These are phyloP conservation scores for Coprinopsis marcescibilis DNA, from an alignment of 768 basidiomycete genomes.

Conservation along the genomic window DNA sequence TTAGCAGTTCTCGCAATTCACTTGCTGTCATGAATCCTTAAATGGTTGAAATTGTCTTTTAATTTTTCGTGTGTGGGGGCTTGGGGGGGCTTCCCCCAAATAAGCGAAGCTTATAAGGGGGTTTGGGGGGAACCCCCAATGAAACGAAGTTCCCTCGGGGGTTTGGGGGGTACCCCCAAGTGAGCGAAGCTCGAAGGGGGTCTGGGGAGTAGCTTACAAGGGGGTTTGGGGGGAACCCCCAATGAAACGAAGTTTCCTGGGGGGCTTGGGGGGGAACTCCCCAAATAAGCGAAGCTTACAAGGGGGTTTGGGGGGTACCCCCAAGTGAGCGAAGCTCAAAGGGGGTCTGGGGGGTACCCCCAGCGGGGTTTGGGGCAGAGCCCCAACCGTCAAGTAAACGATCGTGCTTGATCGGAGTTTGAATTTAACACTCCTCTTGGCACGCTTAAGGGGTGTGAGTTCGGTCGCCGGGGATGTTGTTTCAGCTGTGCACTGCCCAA, in stretches of 20 bases:
- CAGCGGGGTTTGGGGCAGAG: not conserved
- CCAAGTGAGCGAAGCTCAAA: not conserved
- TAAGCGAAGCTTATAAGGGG: not conserved
- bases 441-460: no score
- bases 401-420: no score
- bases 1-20: no score
- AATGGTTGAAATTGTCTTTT: no score
- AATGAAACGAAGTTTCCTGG: not conserved
- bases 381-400: conserved; percentile 1
- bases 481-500: no score
- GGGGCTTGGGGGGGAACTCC: not conserved
- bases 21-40: no score
- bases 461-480: no score
- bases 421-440: no score
- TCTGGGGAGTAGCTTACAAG: not conserved
- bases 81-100: not conserved
- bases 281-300: not conserved
- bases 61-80: not conserved
- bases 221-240: conserved; percentile 1
- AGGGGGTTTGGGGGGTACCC: conserved; percentile 1
- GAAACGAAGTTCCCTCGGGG: not conserved
- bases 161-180: conserved; percentile 1
- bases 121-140: not conserved
- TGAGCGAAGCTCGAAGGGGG: not conserved
- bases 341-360: not conserved